These are phyloP conservation scores for Solanum corneliomulleri DNA, from an alignment of 257 asterid genomes.

Conservation along the genomic window DNA sequence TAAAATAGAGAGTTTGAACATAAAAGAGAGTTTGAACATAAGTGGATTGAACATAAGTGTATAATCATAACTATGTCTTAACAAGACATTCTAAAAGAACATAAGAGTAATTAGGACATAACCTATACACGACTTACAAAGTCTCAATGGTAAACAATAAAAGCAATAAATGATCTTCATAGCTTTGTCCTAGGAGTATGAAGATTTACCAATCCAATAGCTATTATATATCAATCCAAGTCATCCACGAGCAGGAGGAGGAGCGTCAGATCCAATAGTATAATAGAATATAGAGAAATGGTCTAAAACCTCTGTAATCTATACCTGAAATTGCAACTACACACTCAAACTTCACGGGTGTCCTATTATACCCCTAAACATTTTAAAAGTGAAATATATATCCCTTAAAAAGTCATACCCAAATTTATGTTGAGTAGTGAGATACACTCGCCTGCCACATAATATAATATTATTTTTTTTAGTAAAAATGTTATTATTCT, in stretches of 20 bases:
- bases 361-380: no score
- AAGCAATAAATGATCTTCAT: not conserved
- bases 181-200: not conserved
- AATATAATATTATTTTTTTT: no score
- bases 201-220: not conserved
- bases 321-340: no score
- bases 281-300: no score
- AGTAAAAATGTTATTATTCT: no score
- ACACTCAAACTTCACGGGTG: no score
- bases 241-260: not conserved
- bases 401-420: no score
- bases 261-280: not conserved
- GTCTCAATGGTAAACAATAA: not conserved
- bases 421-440: no score
- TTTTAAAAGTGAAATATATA: no score
- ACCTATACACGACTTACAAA: not conserved
- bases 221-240: not conserved
- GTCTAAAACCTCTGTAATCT: no score
- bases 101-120: not conserved
- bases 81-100: not conserved
- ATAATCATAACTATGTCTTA: not conserved
- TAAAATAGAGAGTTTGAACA: no score
- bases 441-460: no score
- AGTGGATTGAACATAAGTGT: not conserved
- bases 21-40: not conserved